phyloP scores from a whole-genome alignment of 2,329 filamentous ascomycete genomes.

The Trichoderma sp. region DNA sequence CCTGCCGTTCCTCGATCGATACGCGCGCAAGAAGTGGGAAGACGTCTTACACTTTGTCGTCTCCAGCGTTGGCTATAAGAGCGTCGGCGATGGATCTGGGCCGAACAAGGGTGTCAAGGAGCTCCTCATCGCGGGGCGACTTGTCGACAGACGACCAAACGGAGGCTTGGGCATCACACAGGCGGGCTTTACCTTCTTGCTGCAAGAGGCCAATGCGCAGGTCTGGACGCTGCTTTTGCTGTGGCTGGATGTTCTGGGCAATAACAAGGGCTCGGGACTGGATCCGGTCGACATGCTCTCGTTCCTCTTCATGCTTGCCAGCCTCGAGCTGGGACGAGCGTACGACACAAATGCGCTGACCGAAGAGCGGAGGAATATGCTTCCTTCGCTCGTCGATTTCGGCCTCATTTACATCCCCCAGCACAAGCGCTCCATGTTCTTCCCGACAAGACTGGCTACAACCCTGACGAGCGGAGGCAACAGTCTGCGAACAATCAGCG shows the following conservation, averaged over 20 bases:
- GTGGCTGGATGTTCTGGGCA: constrained; percentile 82
- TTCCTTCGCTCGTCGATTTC: constrained; percentile 88
- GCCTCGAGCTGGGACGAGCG: constrained; percentile 84
- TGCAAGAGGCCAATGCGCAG: constrained; percentile 94
- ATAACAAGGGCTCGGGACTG: constrained; percentile 61
- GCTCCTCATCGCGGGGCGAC: constrained; percentile 75
- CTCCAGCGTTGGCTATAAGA: constrained; percentile 64
- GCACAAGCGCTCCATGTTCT: constrained; percentile 65
- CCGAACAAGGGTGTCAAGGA: constrained; percentile 81
- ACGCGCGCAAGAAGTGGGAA: constrained; percentile 90
- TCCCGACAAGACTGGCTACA: constrained; percentile 90
- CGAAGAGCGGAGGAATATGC: constrained; percentile 79
- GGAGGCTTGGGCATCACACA: constrained; percentile 82
- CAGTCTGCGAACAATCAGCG: constrained; percentile 68
- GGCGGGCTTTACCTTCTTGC: constrained; percentile 88
- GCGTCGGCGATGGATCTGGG: constrained; percentile 48
- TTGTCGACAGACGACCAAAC: constrained; percentile 68
- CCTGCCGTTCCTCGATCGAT: constrained; percentile 75
- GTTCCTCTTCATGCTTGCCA: constrained; percentile 94
- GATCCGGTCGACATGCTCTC: constrained; percentile 92
- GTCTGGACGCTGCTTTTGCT: constrained; percentile 94
- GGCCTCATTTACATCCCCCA: constrained; percentile 80
- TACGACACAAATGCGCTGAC: constrained; percentile 87
- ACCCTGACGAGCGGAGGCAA: constrained; percentile 85
- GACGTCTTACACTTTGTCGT: constrained; percentile 96